Conservation (phyloP, 257 asterid genomes). For the Salvia miltiorrhiza region DNA sequence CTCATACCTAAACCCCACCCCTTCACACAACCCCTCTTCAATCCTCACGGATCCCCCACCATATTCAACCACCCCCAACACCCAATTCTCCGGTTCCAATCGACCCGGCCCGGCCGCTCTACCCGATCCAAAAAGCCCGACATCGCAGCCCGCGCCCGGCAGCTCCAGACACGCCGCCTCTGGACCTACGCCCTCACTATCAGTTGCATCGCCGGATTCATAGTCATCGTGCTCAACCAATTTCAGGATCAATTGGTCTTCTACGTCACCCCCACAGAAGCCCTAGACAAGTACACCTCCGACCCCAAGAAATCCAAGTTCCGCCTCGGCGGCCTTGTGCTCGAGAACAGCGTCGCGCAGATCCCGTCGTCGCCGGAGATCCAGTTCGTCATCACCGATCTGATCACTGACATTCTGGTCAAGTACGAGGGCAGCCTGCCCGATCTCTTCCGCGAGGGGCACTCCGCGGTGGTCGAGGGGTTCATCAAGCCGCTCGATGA, state of each 20-base stretch:
- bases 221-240: conserved; percentile 76
- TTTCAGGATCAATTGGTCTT: conserved; percentile 91
- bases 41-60: not conserved
- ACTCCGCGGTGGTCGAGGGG: conserved; percentile 95
- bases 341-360: conserved; percentile 64
- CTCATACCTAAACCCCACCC: too few relatives aligned
- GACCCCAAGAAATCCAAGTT: conserved; percentile 70
- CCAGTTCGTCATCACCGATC: conserved; percentile 81
- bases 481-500: conserved; percentile 56
- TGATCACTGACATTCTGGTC: conserved; percentile 80
- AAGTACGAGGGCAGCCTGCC: conserved; percentile 82
- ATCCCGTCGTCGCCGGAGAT: conserved; percentile 65
- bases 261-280: conserved; percentile 89
- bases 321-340: conserved; percentile 94
- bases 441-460: conserved; percentile 92
- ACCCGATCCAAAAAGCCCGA: conserved; percentile 50
- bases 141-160: conserved; percentile 83
- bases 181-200: conserved; percentile 82
- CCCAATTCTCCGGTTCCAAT: conserved; percentile 36
- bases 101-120: conserved; percentile 44
- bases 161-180: conserved; percentile 84
- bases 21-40: not conserved
- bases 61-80: conserved; percentile 28
- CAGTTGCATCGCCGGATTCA: conserved; percentile 88
- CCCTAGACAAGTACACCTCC: conserved; percentile 48